phyloP scores from a whole-genome alignment of 495 filamentous ascomycete species.

The Aspergillus baeticus region DNA sequence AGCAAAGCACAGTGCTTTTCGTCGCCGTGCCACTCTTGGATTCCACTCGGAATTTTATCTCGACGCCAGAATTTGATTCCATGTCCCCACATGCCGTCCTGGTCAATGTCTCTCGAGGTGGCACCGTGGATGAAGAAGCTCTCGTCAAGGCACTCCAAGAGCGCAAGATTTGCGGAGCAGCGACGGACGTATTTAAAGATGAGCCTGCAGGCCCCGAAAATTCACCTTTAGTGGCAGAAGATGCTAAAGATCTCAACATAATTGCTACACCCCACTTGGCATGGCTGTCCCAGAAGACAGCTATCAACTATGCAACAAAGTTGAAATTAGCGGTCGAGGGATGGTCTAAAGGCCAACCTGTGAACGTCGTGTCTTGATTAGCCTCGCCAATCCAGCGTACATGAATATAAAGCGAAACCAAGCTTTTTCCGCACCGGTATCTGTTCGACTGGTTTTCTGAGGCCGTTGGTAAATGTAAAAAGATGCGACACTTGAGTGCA shows the following conservation, averaged over 20 bases:
- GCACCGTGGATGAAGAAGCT: conserved; percentile 55
- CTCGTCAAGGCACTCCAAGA: conserved; percentile 48
- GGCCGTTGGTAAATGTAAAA: too few relatives aligned
- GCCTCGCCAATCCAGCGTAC: neutral
- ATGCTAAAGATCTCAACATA: conserved; percentile 28
- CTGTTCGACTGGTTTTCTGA: too few relatives aligned
- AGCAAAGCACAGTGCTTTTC: conserved; percentile 46
- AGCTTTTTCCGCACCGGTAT: too few relatives aligned
- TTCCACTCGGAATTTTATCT: conserved; percentile 49
- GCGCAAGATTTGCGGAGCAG: conserved; percentile 49
- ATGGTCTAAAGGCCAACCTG: conserved; percentile 16
- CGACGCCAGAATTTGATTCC: conserved; percentile 43
- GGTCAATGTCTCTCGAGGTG: conserved; percentile 58
- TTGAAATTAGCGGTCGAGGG: conserved; percentile 22
- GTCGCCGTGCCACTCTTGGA: conserved; percentile 45
- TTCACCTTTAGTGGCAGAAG: conserved; percentile 27
- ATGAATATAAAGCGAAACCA: too few relatives aligned
- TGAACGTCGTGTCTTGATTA: conserved; percentile 20
- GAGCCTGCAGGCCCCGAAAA: conserved; percentile 47
- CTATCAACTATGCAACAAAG: conserved; percentile 14
- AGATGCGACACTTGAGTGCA: too few relatives aligned
- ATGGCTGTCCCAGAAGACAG: conserved; percentile 28
- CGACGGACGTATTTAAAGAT: conserved; percentile 52
- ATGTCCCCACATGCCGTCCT: conserved; percentile 53
- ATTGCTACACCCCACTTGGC: conserved; percentile 34